Conservation (phyloP, 495 filamentous ascomycete genomes). For the Elasticomyces elasticus region DNA sequence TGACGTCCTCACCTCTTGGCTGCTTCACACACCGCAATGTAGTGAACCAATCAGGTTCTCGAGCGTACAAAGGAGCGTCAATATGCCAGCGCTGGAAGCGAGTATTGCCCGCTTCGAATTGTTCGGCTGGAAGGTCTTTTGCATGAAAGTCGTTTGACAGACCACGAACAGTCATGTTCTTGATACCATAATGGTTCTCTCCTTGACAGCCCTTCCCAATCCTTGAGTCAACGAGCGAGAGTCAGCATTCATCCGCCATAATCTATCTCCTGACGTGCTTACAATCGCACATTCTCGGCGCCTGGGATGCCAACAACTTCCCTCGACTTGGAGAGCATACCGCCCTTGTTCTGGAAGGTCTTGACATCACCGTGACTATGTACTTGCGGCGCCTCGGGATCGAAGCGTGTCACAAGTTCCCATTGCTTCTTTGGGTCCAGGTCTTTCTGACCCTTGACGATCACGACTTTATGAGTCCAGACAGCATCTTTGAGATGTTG, state of each 20-base stretch:
- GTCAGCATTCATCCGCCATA: too few relatives aligned
- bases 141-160: conserved; percentile 33
- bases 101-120: conserved; percentile 28
- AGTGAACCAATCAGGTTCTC: conserved; percentile 37
- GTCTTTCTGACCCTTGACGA: conserved; percentile 34
- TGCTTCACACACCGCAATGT: conserved; percentile 34
- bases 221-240: too few relatives aligned
- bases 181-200: conserved; percentile 35
- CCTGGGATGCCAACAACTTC: conserved; percentile 35
- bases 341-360: conserved; percentile 26
- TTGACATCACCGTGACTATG: conserved; percentile 35
- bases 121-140: conserved; percentile 16
- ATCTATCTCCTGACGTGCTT: too few relatives aligned
- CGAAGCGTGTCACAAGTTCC: conserved; percentile 35
- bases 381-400: conserved; percentile 30
- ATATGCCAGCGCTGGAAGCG: conserved; percentile 40
- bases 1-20: not conserved
- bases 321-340: conserved; percentile 25
- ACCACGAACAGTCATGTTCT: conserved; percentile 29
- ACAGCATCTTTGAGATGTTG: conserved; percentile 31
- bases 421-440: conserved; percentile 34
- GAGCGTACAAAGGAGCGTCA: conserved; percentile 36
- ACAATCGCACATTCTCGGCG: conserved; percentile 36
- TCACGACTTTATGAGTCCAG: conserved; percentile 34
- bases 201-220: conserved; percentile 39